Evolutionary conservation across 257 asterid genomes (phyloP).

Genomic region (Przewalskia tangutica): DNA sequence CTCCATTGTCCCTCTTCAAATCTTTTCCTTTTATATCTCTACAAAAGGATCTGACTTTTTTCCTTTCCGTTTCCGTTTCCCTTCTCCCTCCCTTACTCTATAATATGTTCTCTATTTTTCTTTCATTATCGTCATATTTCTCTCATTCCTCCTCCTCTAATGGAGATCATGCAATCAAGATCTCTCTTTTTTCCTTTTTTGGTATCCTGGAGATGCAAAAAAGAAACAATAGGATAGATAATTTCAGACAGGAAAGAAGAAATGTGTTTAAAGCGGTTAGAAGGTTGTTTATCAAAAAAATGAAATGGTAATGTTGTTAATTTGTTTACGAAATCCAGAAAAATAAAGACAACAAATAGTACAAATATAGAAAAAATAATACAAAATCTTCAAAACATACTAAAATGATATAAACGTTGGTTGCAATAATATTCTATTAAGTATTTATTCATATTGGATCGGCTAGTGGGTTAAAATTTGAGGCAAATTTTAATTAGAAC

Average conservation of each 20-base stretch:
- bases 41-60: not conserved
- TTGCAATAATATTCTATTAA: not conserved
- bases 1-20: slow-evolving; percentile 16
- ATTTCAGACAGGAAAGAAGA: slow-evolving; percentile 8
- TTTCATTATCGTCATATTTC: not conserved
- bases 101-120: not conserved
- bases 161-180: not conserved
- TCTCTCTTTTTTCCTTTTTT: not conserved
- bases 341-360: not conserved
- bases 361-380: not conserved
- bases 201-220: not conserved
- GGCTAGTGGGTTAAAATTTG: too few species aligned
- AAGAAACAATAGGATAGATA: not conserved
- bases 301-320: not conserved
- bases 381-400: not conserved
- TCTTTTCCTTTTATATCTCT: not conserved
- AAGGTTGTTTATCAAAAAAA: slow-evolving; percentile 2
- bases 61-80: not conserved
- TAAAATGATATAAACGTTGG: not conserved
- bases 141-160: not conserved
- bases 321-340: not conserved
- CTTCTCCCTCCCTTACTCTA: not conserved
- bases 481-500: too few species aligned
- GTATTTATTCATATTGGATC: not conserved
- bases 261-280: slow-evolving; percentile 10